Evolutionary conservation across 1,139 yeast genomes (phyloP).

Genomic region (Hyphopichia wangnamkhiaoensis): DNA sequence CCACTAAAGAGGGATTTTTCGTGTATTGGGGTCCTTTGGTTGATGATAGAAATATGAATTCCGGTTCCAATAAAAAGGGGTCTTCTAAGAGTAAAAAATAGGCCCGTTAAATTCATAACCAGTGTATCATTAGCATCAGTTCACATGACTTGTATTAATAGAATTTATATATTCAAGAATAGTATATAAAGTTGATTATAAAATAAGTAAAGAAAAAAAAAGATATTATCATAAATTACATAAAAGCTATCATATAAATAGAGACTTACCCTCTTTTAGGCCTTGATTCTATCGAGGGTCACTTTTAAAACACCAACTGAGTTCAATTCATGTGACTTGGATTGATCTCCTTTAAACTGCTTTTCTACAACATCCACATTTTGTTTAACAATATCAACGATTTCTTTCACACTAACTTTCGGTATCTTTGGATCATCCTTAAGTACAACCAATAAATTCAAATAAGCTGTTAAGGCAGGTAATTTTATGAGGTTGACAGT

Average conservation of each 20-base stretch:
- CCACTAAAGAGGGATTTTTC: constrained; percentile 93
- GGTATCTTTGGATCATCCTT: constrained; percentile 25
- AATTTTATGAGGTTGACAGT: constrained; percentile 29
- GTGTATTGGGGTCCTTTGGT: constrained; percentile 93
- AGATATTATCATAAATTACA: neutral
- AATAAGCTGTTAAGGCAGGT: constrained; percentile 50
- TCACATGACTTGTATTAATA: no score
- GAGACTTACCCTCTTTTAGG: neutral
- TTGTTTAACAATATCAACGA: constrained; percentile 17
- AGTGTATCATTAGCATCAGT: neutral
- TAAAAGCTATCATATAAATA: neutral
- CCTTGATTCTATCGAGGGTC: constrained; percentile 39
- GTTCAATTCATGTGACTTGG: constrained; percentile 27
- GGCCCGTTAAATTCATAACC: neutral
- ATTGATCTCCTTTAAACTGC: constrained; percentile 13
- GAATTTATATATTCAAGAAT: neutral
- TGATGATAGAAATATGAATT: constrained; percentile 48
- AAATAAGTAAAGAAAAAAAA: neutral
- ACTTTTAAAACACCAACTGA: constrained; percentile 40
- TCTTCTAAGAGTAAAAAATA: constrained; percentile 20
- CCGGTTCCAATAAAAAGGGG: constrained; percentile 17
- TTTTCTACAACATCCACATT: constrained; percentile 17
- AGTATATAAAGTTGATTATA: no score
- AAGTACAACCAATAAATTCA: constrained; percentile 55
- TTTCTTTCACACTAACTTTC: constrained; percentile 20